Base-by-base conservation (phyloP, 2,329 filamentous ascomycete genomes). In the Phoma sp. region DNA sequence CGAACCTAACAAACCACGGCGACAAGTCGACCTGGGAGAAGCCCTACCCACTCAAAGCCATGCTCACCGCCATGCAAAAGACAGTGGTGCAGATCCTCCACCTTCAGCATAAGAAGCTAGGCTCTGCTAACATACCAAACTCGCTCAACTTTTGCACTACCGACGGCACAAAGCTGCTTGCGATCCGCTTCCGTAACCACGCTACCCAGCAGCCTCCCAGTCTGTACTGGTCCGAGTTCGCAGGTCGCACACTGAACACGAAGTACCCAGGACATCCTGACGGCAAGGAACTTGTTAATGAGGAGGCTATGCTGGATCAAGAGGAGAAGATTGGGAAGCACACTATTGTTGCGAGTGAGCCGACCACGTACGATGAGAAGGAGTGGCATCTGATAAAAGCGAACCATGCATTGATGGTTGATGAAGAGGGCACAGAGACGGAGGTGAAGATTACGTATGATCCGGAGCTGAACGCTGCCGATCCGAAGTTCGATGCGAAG, bases 281-380 rank as follows among this genome's bases (percentile, higher is more conserved):
- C 52, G 75, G 75, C 4, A 60, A 56, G 4, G 65, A 77, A 4
- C 57, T 71, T 4, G 62, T 66, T 8, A 75, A 76, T 39, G 63
- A 72, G 9, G 61, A 72, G 32, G 68, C 69, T 2, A 68, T 74
- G 1, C 70, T 68, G 40, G 73, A 70, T 1, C 69, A 72, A 14
- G 69, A 69, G 3, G 72, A 75, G 47, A 75, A 78, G 24, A 77
- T 79, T 64, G 82, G 81, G 2, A 76, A 74, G 38, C 82, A 84
- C 67, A 76, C 82, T 32, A 83, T 83, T 58, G 73, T 83, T 32
- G 80, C 81, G 10, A 80, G 77, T 59, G 82, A 84, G 69, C 82
- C 82, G 10, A 81, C 77, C 24, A 84, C 82, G 7, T 83, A 80
- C 59, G 78, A 80, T 59, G 73, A 78, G 43, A 70, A 72, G 18